Base-by-base conservation (phyloP, 2,329 filamentous ascomycete species). In the Fusarium avenaceum region DNA sequence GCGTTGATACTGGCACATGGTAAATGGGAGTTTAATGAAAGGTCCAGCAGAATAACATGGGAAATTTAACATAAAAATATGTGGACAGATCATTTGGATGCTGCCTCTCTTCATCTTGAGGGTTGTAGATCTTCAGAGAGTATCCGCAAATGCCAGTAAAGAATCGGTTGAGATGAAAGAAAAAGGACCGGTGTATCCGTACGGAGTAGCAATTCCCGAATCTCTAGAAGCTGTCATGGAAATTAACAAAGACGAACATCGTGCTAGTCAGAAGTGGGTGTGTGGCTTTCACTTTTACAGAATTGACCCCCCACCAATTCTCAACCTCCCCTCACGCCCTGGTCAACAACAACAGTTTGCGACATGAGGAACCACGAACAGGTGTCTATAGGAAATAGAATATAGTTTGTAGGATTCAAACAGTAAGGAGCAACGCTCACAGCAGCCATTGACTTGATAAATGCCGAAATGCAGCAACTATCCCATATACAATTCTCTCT, bases 101-200 rank as follows among this genome's bases (percentile, higher is more conserved):
- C 13, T 66, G 65, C 19, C 40, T 42, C 48, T 67, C 61, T 43
- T 65, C 42, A 63, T 69, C 20, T 67, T 60, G 46, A 44, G 30
- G 13, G n/a, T 11, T 43, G 65, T 14, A 66, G 65, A 68, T 69
- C 65, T 53, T 32, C 28, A 30, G 28, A 30, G 6, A n/a, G 26
- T 28, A 26, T 26, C 24, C 24, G 24, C 8, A 13, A 13, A 6
- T 11, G 32, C 7, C 8, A 32, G 20, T 14, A 32, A 40, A 26
- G 28, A 24, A n/a, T 20, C 35, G 52, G 45, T 63, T 24, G 24
- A 10, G 28, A n/a, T 17, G 30, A 14, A 26, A 9, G 11, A 17
- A 38, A 4, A 15, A 9, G 26, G 6, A 13, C 10, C 33, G 24
- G 11, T n/a, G 26, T 8, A 24, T 24, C 24, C 24, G 24, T 24